Percentiles rank a stretch among this genome's conserved stretches.
phyloP scores from a whole-genome alignment of 192 early-diverging fungal species.

The Allomyces macrogynus region DNA sequence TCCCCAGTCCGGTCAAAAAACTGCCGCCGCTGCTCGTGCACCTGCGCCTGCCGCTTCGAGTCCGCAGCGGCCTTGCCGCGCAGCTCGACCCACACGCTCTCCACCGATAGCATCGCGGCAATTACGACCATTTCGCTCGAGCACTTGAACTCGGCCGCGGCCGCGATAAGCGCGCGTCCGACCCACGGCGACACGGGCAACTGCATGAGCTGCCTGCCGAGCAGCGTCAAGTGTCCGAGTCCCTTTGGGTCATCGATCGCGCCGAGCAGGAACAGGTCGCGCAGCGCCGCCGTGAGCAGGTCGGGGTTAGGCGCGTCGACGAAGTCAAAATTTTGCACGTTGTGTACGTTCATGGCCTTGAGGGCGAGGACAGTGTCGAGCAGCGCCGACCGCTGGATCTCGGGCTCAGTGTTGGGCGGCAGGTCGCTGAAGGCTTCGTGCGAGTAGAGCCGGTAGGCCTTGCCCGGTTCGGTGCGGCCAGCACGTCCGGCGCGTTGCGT shows the following conservation, averaged over 20 bases:
- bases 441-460: constrained; percentile 36
- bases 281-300: constrained; percentile 19
- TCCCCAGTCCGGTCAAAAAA: constrained; percentile 16
- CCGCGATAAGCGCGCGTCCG: constrained; percentile 17
- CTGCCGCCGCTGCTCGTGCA: constrained; percentile 8
- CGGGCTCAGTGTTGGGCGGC: constrained; percentile 21
- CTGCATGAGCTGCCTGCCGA: constrained; percentile 21
- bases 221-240: constrained; percentile 18
- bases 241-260: no score
- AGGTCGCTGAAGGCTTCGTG: constrained; percentile 23
- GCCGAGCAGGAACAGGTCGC: no score
- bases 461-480: constrained; percentile 29
- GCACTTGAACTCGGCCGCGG: constrained; percentile 17
- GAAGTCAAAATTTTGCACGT: constrained; percentile 38
- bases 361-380: constrained; percentile 23
- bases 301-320: constrained; percentile 29
- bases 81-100: constrained; percentile 19
- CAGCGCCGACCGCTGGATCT: constrained; percentile 31
- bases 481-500: constrained; percentile 39
- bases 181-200: constrained; percentile 25
- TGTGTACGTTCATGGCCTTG: constrained; percentile 28
- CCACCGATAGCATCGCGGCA: constrained; percentile 21
- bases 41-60: constrained; percentile 12
- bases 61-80: constrained; percentile 13
- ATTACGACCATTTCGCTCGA: constrained; percentile 23